Evolutionary conservation across 2,329 filamentous ascomycete genomes (phyloP), one percentile per base, ranked within the genome.

Genomic region (Esteya vermicola): DNA sequence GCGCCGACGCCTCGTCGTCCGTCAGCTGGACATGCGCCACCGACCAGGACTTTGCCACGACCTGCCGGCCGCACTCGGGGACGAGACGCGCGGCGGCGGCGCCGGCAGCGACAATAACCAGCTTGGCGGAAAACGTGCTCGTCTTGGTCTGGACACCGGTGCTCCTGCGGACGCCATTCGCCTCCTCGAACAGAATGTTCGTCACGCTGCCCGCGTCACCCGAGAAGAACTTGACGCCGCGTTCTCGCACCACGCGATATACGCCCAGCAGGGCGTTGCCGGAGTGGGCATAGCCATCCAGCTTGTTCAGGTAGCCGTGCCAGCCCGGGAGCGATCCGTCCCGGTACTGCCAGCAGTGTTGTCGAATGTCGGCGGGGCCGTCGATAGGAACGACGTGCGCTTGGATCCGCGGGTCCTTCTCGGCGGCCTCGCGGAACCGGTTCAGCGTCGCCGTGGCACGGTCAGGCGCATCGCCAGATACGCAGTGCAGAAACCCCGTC

Each of bases 21-120:
- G 63, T 72, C 2, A 79, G 61, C 35, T 69, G 65, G 3, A 78
- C 59, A 48, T 79, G 75, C 0, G 69, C 73, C 2, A 80, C 65
- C 0, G 68, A 65, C 69, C 72, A 78, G 1, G 63, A 67, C 41
- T 70, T 70, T 3, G 73, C 74, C 0, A 65, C 63, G 3, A 74
- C 60, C 28, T 70, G 66, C 0, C 52, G 53, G 2, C 66, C 68
- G 1, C 71, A 51, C 12, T 64, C 55, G 0, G 75, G 72, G 1
- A 67, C 38, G 3, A 78, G 52, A 0, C 51, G 56, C 1, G 62
- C 0, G 72, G 63, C 20, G 33, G 13, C 10, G 9, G 22, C 39
- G 13, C 39, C 39, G 4, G 36, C 22, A 6, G 39, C 26, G 1
- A 73, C 57, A 10, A 78, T 63, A 2, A 68, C 61, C 3, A 67